phyloP scores from a whole-genome alignment of 1,284 basidiomycete species.

The Moniliella sp. region DNA sequence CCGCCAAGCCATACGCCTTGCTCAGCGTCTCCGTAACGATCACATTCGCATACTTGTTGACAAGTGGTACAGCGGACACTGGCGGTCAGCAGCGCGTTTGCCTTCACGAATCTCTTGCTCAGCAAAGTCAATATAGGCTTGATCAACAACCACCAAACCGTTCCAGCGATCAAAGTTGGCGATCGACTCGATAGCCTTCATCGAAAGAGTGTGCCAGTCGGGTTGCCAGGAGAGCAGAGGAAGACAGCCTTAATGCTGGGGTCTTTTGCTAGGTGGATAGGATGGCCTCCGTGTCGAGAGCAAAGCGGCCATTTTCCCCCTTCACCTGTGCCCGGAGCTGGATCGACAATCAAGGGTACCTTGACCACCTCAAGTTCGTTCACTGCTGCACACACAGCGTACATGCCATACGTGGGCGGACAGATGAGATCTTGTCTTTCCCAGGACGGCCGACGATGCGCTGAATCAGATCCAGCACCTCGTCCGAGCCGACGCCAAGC shows the following conservation, averaged over 20 bases:
- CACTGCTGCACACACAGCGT: slow-evolving; percentile 73
- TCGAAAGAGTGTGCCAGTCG: slow-evolving; percentile 72
- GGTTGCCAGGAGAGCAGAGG: slow-evolving; percentile 90
- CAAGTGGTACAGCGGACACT: slow-evolving; percentile 46
- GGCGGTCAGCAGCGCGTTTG: slow-evolving; percentile 18
- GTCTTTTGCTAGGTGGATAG: slow-evolving; percentile 8
- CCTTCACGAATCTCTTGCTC: slow-evolving; percentile 22
- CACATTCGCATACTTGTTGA: slow-evolving; percentile 65
- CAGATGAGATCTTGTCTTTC: slow-evolving; percentile 46
- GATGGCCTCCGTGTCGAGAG: slow-evolving; percentile 54
- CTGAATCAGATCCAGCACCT: slow-evolving; percentile 83
- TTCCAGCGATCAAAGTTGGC: slow-evolving; percentile 62
- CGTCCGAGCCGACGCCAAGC: slow-evolving; percentile 86
- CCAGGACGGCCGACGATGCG: slow-evolving; percentile 65
- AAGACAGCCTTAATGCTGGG: slow-evolving; percentile 63
- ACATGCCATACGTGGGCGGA: slow-evolving; percentile 97
- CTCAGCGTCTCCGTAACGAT: slow-evolving; percentile 85
- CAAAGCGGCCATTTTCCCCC: slow-evolving; percentile 55
- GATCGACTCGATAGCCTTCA: slow-evolving; percentile 49
- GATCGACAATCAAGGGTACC: slow-evolving; percentile 57
- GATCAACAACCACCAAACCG: slow-evolving; percentile 80
- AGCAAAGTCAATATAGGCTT: slow-evolving; percentile 90
- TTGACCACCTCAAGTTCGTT: slow-evolving; percentile 73
- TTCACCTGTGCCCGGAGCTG: too few species aligned
- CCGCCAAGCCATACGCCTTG: slow-evolving; percentile 86